Conservation (phyloP, 768 basidiomycete genomes). For the Mrakia blollopis region DNA sequence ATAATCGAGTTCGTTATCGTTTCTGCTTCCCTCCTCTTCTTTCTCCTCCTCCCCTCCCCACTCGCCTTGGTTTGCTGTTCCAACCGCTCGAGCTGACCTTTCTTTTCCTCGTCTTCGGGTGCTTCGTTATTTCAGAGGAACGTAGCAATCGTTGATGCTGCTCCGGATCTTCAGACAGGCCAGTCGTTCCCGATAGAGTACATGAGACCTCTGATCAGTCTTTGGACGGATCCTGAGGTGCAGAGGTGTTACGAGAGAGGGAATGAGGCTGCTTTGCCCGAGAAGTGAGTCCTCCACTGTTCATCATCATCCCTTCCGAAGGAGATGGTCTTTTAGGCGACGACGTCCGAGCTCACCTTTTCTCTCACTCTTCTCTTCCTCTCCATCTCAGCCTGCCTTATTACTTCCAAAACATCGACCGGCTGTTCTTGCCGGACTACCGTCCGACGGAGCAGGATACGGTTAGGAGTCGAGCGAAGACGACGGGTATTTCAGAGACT, state of each 20-base stretch:
- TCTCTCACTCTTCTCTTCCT: not conserved
- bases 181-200: slow-evolving; percentile 71
- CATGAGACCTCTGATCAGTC: slow-evolving; percentile 58
- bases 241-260: slow-evolving; percentile 72
- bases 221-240: slow-evolving; percentile 75
- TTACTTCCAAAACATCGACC: slow-evolving; percentile 55
- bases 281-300: slow-evolving; percentile 69
- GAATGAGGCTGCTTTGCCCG: slow-evolving; percentile 85
- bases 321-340: not conserved
- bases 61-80: too few species aligned
- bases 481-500: slow-evolving; percentile 87
- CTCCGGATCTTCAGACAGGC: slow-evolving; percentile 67
- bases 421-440: slow-evolving; percentile 69
- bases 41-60: not conserved
- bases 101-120: not conserved
- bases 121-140: slow-evolving; percentile 42
- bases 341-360: not conserved
- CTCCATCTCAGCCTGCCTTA: slow-evolving; percentile 24
- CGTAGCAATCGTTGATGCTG: slow-evolving; percentile 61
- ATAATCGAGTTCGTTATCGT: slow-evolving; percentile 48
- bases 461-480: slow-evolving; percentile 75
- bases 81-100: not conserved
- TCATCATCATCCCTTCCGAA: not conserved
- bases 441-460: slow-evolving; percentile 70
- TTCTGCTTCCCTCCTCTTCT: not conserved